These are phyloP conservation scores for Hypoxylon sp. DNA, from an alignment of 2,329 filamentous ascomycete species.

Conservation along the genomic window DNA sequence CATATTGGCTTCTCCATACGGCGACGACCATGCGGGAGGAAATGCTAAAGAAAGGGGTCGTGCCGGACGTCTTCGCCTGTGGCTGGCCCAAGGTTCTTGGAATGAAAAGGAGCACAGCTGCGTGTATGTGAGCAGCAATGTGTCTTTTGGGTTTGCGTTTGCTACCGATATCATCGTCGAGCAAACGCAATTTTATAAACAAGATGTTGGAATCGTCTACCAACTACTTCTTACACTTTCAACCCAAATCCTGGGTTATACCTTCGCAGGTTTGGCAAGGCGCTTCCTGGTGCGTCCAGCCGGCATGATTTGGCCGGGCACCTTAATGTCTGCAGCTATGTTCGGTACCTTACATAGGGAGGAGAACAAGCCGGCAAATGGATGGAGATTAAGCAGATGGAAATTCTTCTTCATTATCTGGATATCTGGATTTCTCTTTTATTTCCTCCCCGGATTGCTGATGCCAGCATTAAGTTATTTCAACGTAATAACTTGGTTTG, in stretches of 20 bases:
- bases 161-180: conserved; percentile 91
- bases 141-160: conserved; percentile 89
- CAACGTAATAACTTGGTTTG: conserved; percentile 88
- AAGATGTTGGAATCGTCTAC: conserved; percentile 78
- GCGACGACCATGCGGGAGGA: conserved; percentile 19
- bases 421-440: conserved; percentile 76
- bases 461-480: conserved; percentile 89
- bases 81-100: conserved; percentile 83
- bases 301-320: conserved; percentile 92
- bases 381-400: conserved; percentile 84
- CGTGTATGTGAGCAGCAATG: conserved; percentile 89
- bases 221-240: conserved; percentile 85
- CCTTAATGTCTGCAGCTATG: conserved; percentile 88
- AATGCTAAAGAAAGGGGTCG: conserved; percentile 42
- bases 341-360: conserved; percentile 86
- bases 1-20: conserved; percentile 4
- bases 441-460: conserved; percentile 83
- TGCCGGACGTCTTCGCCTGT: conserved; percentile 65
- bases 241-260: conserved; percentile 86
- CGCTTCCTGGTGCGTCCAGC: conserved; percentile 84
- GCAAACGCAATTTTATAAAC: conserved; percentile 88
- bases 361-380: conserved; percentile 81
- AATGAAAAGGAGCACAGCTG: conserved; percentile 91
- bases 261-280: conserved; percentile 82
- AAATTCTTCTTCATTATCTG: conserved; percentile 84